phyloP scores from a whole-genome alignment of 805 yeast genomes.

The Brettanomyces bruxellensis region DNA sequence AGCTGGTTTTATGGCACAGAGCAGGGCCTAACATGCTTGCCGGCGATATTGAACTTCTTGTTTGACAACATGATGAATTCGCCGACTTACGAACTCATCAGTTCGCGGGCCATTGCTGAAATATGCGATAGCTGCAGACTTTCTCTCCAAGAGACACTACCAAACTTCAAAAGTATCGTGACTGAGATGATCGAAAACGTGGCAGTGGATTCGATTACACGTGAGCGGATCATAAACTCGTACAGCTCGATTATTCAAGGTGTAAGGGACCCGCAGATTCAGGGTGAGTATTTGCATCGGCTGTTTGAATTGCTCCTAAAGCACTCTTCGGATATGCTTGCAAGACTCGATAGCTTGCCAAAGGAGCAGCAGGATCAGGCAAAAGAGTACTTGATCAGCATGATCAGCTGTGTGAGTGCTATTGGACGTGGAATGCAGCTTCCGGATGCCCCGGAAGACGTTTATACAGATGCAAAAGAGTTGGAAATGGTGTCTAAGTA shows the following conservation, averaged over 20 bases:
- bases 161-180: slow-evolving; percentile 39
- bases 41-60: slow-evolving; percentile 42
- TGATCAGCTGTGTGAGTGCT: slow-evolving; percentile 56
- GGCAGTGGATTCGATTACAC: slow-evolving; percentile 33
- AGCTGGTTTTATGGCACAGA: slow-evolving; percentile 48
- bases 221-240: slow-evolving; percentile 55
- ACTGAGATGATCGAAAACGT: slow-evolving; percentile 33
- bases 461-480: slow-evolving; percentile 25
- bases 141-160: slow-evolving; percentile 32
- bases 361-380: slow-evolving; percentile 18
- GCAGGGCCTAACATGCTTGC: slow-evolving; percentile 35
- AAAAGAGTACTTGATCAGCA: slow-evolving; percentile 42
- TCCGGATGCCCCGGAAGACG: slow-evolving; percentile 43
- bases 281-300: slow-evolving; percentile 23
- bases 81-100: slow-evolving; percentile 22
- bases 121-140: slow-evolving; percentile 48
- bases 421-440: slow-evolving; percentile 61
- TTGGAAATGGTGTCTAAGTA: slow-evolving; percentile 23
- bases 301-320: slow-evolving; percentile 16
- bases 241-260: slow-evolving; percentile 56
- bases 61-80: slow-evolving; percentile 23
- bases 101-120: slow-evolving; percentile 49
- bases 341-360: slow-evolving; percentile 4
- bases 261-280: slow-evolving; percentile 36
- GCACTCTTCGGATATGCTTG: slow-evolving; percentile 10